Percentiles rank a stretch among this genome's conserved stretches.
Evolutionary conservation across 495 filamentous ascomycete genomes (phyloP).

Genomic region (Glonium stellatum): DNA sequence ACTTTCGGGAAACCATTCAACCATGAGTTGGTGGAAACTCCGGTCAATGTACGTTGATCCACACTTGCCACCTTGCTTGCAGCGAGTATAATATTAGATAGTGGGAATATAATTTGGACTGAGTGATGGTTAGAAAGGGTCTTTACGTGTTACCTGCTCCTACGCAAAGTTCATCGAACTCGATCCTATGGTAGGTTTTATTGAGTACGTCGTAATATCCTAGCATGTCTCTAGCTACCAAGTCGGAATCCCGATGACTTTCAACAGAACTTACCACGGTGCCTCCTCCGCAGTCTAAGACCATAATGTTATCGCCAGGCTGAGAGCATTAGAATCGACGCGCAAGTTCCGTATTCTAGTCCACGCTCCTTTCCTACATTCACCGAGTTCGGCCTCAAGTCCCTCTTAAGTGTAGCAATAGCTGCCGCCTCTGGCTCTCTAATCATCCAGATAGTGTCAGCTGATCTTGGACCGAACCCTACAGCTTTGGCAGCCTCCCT

Average conservation of each 20-base stretch:
- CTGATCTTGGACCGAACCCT: constrained; percentile 29
- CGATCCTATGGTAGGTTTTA: constrained; percentile 15
- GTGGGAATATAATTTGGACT: too few relatives aligned
- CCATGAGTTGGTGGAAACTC: constrained; percentile 28
- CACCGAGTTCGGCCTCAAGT: constrained; percentile 7
- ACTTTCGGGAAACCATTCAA: constrained; percentile 19
- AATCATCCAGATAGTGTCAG: constrained; percentile 30
- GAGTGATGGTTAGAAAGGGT: too few relatives aligned
- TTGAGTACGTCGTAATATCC: constrained; percentile 29
- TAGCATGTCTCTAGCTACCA: too few relatives aligned
- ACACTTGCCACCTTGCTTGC: too few relatives aligned
- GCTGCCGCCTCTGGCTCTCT: constrained; percentile 37
- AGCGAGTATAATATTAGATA: too few relatives aligned
- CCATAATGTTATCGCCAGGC: constrained; percentile 25
- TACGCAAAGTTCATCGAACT: constrained; percentile 25
- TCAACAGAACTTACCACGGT: too few relatives aligned
- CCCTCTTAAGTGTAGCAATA: constrained; percentile 20
- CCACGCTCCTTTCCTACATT: too few relatives aligned
- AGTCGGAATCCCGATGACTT: too few relatives aligned
- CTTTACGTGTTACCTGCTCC: too few relatives aligned
- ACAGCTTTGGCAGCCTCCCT: constrained; percentile 28
- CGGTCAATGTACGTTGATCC: constrained; percentile 29
- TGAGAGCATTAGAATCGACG: too few relatives aligned
- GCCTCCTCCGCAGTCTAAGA: constrained; percentile 34
- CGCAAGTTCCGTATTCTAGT: too few relatives aligned